Conservation (phyloP, 192 early-diverging fungal genomes). For the Coemansia sp. region DNA sequence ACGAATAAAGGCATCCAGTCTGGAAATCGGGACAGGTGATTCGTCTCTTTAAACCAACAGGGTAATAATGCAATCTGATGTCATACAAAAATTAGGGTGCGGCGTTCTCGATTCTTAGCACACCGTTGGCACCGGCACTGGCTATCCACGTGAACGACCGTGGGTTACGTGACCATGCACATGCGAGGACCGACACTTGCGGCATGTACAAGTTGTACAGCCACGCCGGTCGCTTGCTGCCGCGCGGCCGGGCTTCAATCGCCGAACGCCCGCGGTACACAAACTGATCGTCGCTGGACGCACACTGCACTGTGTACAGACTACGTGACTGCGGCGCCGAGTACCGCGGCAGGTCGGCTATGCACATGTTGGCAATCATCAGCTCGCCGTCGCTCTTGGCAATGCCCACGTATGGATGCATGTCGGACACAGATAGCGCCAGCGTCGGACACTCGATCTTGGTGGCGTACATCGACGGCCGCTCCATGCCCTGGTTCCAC, state of each 20-base stretch:
- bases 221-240: background rate
- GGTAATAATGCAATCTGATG: too few relatives aligned
- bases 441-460: slow-evolving; percentile 5
- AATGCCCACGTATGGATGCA: slow-evolving; percentile 27
- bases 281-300: background rate
- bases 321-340: slow-evolving; percentile 10
- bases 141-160: slow-evolving; percentile 32
- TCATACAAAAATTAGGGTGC: slow-evolving; percentile 5
- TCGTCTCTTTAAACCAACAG: background rate
- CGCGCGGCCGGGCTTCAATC: background rate
- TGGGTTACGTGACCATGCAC: slow-evolving; percentile 44
- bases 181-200: slow-evolving; percentile 24
- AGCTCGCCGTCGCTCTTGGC: slow-evolving; percentile 16
- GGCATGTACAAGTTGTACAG: slow-evolving; percentile 14
- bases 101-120: slow-evolving; percentile 35
- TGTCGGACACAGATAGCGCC: slow-evolving; percentile 11
- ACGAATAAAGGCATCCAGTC: background rate
- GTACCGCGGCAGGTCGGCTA: background rate
- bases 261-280: background rate
- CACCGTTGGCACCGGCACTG: slow-evolving; percentile 22
- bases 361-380: slow-evolving; percentile 15
- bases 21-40: background rate
- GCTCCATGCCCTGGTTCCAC: slow-evolving; percentile 11
- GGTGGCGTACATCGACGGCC: background rate
- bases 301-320: slow-evolving; percentile 13